These are phyloP conservation scores for Plasmodium vinckei DNA, from an alignment of 169 alveolate genomes.

Conservation along the genomic window DNA sequence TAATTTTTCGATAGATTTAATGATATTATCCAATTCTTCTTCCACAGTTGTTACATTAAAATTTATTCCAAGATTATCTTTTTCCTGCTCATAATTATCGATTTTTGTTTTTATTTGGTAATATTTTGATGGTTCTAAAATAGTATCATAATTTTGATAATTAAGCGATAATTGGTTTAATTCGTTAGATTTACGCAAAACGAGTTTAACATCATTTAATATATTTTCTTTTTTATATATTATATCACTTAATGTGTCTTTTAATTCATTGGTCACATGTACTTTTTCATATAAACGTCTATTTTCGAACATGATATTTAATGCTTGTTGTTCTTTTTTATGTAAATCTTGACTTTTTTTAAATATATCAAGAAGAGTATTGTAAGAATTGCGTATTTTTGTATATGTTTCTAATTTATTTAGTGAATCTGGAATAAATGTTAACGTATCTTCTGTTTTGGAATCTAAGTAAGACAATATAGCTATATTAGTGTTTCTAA, in stretches of 20 bases:
- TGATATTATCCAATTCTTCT: not conserved
- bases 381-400: not conserved
- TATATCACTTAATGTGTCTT: not conserved
- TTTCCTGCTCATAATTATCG: conserved; percentile 7
- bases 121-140: conserved; percentile 4
- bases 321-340: not conserved
- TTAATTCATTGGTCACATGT: not conserved
- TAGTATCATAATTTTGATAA: not conserved
- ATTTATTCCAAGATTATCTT: not conserved
- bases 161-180: not conserved
- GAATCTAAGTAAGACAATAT: not conserved
- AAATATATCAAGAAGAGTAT: not conserved
- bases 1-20: not conserved
- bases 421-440: not conserved
- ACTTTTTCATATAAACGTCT: not conserved
- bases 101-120: not conserved
- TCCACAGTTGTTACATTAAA: not conserved
- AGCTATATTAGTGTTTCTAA: not conserved
- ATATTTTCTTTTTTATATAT: conserved; percentile 4
- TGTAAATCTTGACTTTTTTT: conserved; percentile 2
- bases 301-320: not conserved
- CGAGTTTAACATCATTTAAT: not conserved
- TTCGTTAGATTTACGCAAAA: not conserved
- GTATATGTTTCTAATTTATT: not conserved
- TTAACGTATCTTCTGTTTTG: not conserved